phyloP scores from a whole-genome alignment of 768 basidiomycete genomes.

The Boletus pseudopeckii region DNA sequence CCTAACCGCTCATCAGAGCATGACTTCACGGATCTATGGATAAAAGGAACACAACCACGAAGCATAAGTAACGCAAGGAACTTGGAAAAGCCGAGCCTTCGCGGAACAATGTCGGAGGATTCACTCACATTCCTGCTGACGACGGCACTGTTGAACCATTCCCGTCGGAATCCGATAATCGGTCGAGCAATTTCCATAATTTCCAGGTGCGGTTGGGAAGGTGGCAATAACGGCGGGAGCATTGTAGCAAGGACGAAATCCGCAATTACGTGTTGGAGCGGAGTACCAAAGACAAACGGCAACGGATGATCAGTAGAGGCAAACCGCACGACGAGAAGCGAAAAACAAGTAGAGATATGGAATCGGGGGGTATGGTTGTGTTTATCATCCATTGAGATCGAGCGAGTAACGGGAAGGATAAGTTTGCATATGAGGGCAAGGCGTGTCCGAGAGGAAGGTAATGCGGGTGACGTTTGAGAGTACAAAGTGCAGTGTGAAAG shows the following conservation, averaged over 20 bases:
- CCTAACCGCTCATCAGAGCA: conserved; percentile 37
- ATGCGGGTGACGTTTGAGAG: conserved; percentile 2
- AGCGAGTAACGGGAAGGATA: conserved; percentile 14
- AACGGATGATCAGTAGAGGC: conserved; percentile 16
- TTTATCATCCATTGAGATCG: conserved; percentile 17
- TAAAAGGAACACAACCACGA: neutral
- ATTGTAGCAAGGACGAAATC: conserved; percentile 22
- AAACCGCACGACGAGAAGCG: conserved; percentile 9
- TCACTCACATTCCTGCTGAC: conserved; percentile 68
- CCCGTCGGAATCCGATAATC: neutral
- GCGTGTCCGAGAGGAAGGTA: conserved; percentile 8
- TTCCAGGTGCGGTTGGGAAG: conserved; percentile 3
- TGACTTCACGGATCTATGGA: conserved; percentile 47
- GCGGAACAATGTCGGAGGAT: conserved; percentile 2
- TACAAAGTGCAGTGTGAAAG: conserved; percentile 16
- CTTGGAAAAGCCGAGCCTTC: neutral
- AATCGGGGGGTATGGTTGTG: conserved; percentile 10
- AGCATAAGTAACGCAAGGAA: neutral
- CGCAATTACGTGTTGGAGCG: conserved; percentile 28
- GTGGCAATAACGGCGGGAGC: neutral
- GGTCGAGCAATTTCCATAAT: conserved; percentile 10
- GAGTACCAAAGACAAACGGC: conserved; percentile 25
- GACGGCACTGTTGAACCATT: conserved; percentile 45
- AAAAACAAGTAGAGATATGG: neutral
- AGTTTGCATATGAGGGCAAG: conserved; percentile 18